These are phyloP conservation scores for Bruguiera gymnorhiza DNA, from an alignment of 345 rosid genomes.

Conservation along the genomic window DNA sequence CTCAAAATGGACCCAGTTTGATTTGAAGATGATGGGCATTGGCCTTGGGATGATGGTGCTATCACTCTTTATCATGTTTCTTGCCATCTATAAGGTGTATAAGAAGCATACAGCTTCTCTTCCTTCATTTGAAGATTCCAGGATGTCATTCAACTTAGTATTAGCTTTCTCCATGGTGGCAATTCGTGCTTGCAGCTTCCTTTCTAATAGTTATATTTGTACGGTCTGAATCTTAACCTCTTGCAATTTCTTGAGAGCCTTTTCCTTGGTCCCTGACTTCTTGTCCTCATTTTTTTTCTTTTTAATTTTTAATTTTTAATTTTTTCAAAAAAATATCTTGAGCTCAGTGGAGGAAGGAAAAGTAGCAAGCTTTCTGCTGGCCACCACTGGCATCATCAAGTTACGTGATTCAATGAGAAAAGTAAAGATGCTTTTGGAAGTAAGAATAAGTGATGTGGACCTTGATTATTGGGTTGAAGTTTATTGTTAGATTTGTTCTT, in stretches of 20 bases:
- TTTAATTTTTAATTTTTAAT: background rate
- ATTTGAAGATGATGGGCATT: conserved; percentile 67
- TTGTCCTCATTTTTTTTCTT: background rate
- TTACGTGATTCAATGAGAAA: conserved; percentile 57
- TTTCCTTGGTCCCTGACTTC: conserved; percentile 15
- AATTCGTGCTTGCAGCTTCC: conserved; percentile 81
- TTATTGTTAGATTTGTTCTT: background rate
- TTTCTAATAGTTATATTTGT: conserved; percentile 91
- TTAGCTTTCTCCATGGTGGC: conserved; percentile 47
- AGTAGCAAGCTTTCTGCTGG: conserved; percentile 84
- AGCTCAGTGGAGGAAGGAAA: conserved; percentile 92
- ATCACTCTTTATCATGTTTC: conserved; percentile 49
- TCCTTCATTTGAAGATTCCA: conserved; percentile 29
- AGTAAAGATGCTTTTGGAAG: conserved; percentile 57
- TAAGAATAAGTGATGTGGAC: conserved; percentile 31
- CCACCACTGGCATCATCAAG: conserved; percentile 68
- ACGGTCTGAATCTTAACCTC: conserved; percentile 36
- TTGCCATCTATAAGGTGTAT: conserved; percentile 38
- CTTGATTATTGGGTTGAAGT: background rate
- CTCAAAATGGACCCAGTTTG: conserved; percentile 94
- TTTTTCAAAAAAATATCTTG: conserved; percentile 13
- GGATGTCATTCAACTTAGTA: conserved; percentile 42
- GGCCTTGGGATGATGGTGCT: conserved; percentile 66
- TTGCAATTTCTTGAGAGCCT: conserved; percentile 5
- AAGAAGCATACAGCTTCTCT: conserved; percentile 26